phyloP scores from a whole-genome alignment of 352 stramenopile genomes.

The Globisporangium echinulatum region DNA sequence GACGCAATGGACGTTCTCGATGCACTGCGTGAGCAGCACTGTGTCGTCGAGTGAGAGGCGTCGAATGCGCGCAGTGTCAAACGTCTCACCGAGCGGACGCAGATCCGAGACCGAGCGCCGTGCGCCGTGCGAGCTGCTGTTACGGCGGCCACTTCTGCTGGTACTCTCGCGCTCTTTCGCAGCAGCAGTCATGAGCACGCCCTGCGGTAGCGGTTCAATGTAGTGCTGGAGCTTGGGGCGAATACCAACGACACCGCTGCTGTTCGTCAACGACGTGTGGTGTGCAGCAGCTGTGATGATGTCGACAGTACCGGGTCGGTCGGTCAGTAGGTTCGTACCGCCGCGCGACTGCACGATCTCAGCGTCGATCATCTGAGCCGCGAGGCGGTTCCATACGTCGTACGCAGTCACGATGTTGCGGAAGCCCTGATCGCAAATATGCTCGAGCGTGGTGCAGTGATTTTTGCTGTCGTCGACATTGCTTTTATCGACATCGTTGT shows the following conservation, averaged over 20 bases:
- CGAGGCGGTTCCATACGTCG: conserved; percentile 36
- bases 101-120: conserved; percentile 10
- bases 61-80: conserved; percentile 32
- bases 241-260: conserved; percentile 3
- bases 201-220: conserved; percentile 34
- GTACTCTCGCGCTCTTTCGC: conserved; percentile 3
- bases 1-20: conserved; percentile 27
- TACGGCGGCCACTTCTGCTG: neutral
- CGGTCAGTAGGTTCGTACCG: neutral
- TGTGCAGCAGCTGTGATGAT: neutral
- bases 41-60: conserved; percentile 23
- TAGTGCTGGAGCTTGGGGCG: conserved; percentile 35
- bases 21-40: conserved; percentile 22
- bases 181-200: conserved; percentile 19
- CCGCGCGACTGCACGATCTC: conserved; percentile 35
- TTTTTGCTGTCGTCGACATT: neutral
- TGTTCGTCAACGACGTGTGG: neutral
- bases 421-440: conserved; percentile 12
- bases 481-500: neutral
- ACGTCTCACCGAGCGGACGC: conserved; percentile 24
- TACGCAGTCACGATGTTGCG: conserved; percentile 29
- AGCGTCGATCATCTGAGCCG: conserved; percentile 30
- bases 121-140: neutral
- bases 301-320: neutral
- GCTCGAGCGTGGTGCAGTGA: neutral